Evolutionary conservation across 2,329 filamentous ascomycete genomes (phyloP).

Genomic region (Fusarium paranaense): DNA sequence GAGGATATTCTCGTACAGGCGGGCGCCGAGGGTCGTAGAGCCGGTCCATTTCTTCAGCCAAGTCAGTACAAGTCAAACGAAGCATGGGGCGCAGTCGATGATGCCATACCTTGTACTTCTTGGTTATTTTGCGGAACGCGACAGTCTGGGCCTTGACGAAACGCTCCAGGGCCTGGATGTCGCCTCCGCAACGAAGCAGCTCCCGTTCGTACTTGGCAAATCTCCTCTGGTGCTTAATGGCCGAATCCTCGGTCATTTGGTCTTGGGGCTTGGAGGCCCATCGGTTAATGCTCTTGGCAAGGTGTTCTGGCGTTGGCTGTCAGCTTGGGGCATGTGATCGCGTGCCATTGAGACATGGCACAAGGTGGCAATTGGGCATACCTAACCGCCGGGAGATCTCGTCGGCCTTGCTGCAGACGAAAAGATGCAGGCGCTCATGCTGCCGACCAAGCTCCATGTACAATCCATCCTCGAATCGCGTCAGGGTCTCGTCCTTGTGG

Average conservation of each 20-base stretch:
- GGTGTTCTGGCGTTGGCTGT: constrained; percentile 55
- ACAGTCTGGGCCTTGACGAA: constrained; percentile 80
- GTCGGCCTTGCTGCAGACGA: constrained; percentile 82
- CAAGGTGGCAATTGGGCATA: constrained; percentile 52
- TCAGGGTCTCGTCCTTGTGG: constrained; percentile 68
- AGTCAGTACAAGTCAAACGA: constrained; percentile 12
- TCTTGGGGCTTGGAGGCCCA: constrained; percentile 55
- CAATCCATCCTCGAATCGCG: constrained; percentile 77
- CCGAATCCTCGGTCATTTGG: constrained; percentile 46
- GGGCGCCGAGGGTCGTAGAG: constrained; percentile 71
- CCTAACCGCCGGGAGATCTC: constrained; percentile 79
- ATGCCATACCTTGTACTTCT: constrained; percentile 75
- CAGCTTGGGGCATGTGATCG: constrained; percentile 37
- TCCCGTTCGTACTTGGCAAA: constrained; percentile 66
- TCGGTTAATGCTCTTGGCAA: constrained; percentile 61
- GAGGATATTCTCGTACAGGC: constrained; percentile 76
- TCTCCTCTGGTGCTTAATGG: constrained; percentile 62
- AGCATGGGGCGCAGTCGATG: background rate
- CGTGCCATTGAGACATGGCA: constrained; percentile 23
- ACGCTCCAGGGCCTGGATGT: constrained; percentile 76
- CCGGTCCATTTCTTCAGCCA: constrained; percentile 79
- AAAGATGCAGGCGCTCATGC: constrained; percentile 81
- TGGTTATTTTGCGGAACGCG: constrained; percentile 85
- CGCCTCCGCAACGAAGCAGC: constrained; percentile 72
- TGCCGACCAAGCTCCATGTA: constrained; percentile 78